phyloP scores from a whole-genome alignment of 495 filamentous ascomycete species.

The Amphirosellinia nigrospora region DNA sequence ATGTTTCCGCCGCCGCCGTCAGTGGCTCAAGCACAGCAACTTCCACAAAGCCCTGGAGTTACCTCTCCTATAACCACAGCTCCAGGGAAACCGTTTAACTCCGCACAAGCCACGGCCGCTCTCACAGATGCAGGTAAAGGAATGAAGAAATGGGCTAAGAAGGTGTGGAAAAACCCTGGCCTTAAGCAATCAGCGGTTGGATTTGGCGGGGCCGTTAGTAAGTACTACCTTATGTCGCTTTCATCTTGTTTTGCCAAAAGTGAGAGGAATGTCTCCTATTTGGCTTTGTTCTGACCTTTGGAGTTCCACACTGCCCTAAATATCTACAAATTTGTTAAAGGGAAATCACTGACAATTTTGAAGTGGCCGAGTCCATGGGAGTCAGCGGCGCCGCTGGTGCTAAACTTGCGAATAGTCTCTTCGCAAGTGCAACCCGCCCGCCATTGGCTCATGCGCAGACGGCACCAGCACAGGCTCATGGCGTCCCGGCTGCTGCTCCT shows the following conservation, averaged over 20 bases:
- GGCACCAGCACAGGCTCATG: constrained; percentile 32
- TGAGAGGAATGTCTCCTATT: background rate
- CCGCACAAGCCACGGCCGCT: constrained; percentile 32
- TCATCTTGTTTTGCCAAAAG: background rate
- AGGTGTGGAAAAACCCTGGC: constrained; percentile 35
- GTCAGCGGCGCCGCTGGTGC: constrained; percentile 30
- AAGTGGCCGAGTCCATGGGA: constrained; percentile 35
- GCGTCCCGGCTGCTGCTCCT: constrained; percentile 16
- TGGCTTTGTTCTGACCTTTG: background rate
- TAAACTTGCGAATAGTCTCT: constrained; percentile 32
- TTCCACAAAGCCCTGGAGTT: constrained; percentile 8
- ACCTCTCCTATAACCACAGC: background rate
- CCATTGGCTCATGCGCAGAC: constrained; percentile 33
- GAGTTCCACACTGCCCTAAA: background rate
- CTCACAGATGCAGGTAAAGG: constrained; percentile 36
- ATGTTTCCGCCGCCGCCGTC: constrained; percentile 25
- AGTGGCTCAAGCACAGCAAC: constrained; percentile 21
- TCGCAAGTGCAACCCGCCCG: constrained; percentile 30
- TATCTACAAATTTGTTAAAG: background rate
- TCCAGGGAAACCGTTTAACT: constrained; percentile 30
- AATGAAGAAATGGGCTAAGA: constrained; percentile 42
- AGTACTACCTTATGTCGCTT: background rate
- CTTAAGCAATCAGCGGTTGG: constrained; percentile 35
- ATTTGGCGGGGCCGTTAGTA: constrained; percentile 32
- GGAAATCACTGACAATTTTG: constrained; percentile 9